phyloP scores from a whole-genome alignment of 176 grass and related monocot genomes.

The Rhynchospora breviuscula region DNA sequence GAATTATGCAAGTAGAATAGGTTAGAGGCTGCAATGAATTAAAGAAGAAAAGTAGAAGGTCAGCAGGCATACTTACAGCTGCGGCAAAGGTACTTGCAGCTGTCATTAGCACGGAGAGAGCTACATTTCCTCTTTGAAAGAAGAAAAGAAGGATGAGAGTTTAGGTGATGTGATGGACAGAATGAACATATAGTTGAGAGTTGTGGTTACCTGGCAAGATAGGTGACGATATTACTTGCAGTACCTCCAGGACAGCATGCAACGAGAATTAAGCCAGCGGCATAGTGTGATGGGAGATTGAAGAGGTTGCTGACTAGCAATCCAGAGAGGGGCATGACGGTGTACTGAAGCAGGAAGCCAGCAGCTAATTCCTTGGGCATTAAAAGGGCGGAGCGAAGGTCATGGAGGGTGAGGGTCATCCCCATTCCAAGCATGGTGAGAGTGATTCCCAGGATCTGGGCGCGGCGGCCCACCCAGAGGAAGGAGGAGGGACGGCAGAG shows the following conservation, averaged over 20 bases:
- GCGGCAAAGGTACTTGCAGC: slow-evolving; percentile 78
- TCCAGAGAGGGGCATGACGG: slow-evolving; percentile 85
- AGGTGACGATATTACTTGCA: slow-evolving; percentile 91
- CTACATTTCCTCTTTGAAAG: slow-evolving; percentile 72
- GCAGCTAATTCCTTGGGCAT: slow-evolving; percentile 81
- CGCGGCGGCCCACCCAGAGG: slow-evolving; percentile 54
- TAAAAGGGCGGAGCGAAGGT: slow-evolving; percentile 55
- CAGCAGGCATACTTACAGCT: slow-evolving; percentile 41
- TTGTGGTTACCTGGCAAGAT: slow-evolving; percentile 81
- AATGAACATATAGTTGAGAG: no score
- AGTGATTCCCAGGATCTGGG: slow-evolving; percentile 55
- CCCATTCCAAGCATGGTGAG: slow-evolving; percentile 97
- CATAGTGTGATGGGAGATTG: slow-evolving; percentile 74
- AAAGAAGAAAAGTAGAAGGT: background rate
- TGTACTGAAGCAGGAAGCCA: slow-evolving; percentile 80
- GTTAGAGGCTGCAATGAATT: background rate
- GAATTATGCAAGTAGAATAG: slow-evolving; percentile 16
- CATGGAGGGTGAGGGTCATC: slow-evolving; percentile 77
- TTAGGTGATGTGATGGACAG: no score
- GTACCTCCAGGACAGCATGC: slow-evolving; percentile 89
- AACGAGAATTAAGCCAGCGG: slow-evolving; percentile 78
- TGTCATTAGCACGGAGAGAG: slow-evolving; percentile 92
- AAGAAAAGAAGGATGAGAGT: no score
- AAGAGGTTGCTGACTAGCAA: slow-evolving; percentile 64
- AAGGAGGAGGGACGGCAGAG: slow-evolving; percentile 57